Percentiles rank a stretch among this genome's conserved stretches.
Evolutionary conservation across 306 rosid species (phyloP).

Genomic region (Cicer pinnatifidum): DNA sequence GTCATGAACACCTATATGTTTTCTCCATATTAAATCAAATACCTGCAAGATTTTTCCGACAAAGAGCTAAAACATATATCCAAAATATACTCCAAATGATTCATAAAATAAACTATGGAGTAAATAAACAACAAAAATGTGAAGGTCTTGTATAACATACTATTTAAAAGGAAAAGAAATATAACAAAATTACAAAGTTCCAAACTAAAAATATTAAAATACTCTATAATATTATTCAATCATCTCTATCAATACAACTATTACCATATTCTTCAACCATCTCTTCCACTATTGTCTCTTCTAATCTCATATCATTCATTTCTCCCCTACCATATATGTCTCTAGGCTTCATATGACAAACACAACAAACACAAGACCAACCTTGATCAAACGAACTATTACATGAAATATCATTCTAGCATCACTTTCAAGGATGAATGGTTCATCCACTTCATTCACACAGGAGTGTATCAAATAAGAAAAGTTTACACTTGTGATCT

Average conservation of each 20-base stretch:
- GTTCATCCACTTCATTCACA: slow-evolving; percentile 9
- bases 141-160: not conserved
- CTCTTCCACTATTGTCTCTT: not conserved
- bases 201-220: too few relatives aligned
- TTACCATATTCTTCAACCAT: not conserved
- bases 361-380: not conserved
- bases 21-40: not conserved
- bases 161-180: too few relatives aligned
- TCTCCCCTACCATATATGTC: not conserved
- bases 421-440: slow-evolving; percentile 1
- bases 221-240: not conserved
- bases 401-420: slow-evolving; percentile 17
- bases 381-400: not conserved
- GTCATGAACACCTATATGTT: not conserved
- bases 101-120: not conserved
- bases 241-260: not conserved
- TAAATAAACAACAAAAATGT: not conserved
- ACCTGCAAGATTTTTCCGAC: not conserved
- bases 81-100: not conserved
- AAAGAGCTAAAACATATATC: not conserved
- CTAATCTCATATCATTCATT: not conserved
- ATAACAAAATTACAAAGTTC: too few relatives aligned
- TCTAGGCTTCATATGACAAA: slow-evolving; percentile 11
- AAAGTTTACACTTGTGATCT: too few relatives aligned
- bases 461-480: not conserved